These are phyloP conservation scores for Ceratocystiopsis sp. DNA, from an alignment of 2,329 filamentous ascomycete genomes.

Conservation along the genomic window DNA sequence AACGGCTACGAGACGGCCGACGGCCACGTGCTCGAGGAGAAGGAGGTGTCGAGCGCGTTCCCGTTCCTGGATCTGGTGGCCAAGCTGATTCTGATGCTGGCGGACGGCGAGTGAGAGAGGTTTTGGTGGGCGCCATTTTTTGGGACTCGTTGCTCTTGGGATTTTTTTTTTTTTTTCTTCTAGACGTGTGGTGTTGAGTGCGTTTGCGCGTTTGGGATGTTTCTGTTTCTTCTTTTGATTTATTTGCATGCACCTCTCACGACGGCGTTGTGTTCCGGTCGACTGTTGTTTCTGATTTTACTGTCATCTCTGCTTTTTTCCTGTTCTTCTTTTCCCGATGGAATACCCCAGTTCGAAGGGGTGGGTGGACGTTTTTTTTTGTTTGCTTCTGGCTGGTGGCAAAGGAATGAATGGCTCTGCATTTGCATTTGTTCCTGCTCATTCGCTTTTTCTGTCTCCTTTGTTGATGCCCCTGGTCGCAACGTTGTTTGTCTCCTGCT, in stretches of 20 bases:
- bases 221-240: too few relatives aligned
- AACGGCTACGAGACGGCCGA: constrained; percentile 78
- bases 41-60: constrained; percentile 88
- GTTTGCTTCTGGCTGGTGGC: neutral
- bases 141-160: too few relatives aligned
- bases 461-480: neutral
- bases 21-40: constrained; percentile 67
- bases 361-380: neutral
- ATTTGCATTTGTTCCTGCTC: neutral
- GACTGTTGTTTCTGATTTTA: neutral
- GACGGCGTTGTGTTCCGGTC: too few relatives aligned
- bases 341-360: too few relatives aligned
- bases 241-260: neutral
- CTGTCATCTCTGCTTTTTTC: neutral
- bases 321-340: neutral
- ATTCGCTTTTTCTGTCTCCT: neutral
- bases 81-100: constrained; percentile 80
- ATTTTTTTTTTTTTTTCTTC: too few relatives aligned
- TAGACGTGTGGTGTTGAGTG: too few relatives aligned
- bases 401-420: too few relatives aligned
- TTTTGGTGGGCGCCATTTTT: neutral
- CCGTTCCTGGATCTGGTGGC: constrained; percentile 91
- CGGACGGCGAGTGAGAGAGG: constrained; percentile 52
- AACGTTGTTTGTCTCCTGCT: neutral
- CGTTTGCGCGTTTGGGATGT: too few relatives aligned